These are phyloP conservation scores for Phytomonas francai DNA, from an alignment of 208 protist species.

Conservation along the genomic window DNA sequence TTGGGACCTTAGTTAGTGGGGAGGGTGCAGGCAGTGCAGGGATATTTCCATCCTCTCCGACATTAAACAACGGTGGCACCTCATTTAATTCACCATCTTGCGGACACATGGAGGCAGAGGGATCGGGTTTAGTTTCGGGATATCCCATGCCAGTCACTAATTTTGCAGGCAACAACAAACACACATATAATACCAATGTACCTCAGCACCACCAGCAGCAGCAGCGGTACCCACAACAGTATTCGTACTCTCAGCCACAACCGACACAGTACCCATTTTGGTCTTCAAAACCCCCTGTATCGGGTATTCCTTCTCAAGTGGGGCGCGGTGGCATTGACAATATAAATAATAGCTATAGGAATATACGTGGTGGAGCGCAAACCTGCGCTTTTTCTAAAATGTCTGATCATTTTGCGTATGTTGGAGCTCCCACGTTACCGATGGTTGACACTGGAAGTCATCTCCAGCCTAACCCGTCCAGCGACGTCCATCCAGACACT, in stretches of 20 bases:
- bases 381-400: neutral
- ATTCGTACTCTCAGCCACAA: neutral
- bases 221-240: neutral
- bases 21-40: neutral
- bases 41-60: neutral
- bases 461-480: neutral
- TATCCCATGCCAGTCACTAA: neutral
- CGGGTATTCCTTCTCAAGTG: neutral
- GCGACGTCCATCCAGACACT: neutral
- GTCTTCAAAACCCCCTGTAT: neutral
- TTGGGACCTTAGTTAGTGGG: neutral
- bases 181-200: neutral
- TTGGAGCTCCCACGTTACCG: neutral
- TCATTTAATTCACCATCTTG: neutral
- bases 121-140: neutral
- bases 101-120: neutral
- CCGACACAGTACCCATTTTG: neutral
- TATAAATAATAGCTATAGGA: neutral
- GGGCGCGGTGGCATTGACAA: neutral
- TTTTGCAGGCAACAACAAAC: neutral
- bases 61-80: neutral
- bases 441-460: neutral
- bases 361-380: neutral
- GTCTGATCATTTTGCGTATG: neutral
- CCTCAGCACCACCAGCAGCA: neutral